These are phyloP conservation scores for Scheffersomyces ergatensis DNA, from an alignment of 805 yeast genomes.

Conservation along the genomic window DNA sequence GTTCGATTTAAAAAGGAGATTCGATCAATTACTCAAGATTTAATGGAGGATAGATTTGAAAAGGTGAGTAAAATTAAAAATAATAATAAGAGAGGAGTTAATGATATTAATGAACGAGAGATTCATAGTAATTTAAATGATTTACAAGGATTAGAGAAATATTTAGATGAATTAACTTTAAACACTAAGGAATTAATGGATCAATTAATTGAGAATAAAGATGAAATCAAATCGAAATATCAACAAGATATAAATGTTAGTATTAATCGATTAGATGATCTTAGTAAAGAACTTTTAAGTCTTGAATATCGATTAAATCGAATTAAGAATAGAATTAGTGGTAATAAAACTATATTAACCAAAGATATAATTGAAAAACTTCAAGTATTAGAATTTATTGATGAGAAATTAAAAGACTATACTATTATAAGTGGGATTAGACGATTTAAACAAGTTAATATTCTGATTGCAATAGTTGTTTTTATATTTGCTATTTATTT, in stretches of 20 bases:
- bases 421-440: slow-evolving; percentile 20
- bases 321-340: slow-evolving; percentile 20
- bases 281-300: slow-evolving; percentile 20
- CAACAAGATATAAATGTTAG: slow-evolving; percentile 24
- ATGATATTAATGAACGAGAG: not conserved
- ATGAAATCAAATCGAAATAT: slow-evolving; percentile 16
- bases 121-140: slow-evolving; percentile 8
- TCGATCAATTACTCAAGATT: not conserved
- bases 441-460: slow-evolving; percentile 27
- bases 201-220: slow-evolving; percentile 16
- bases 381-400: slow-evolving; percentile 29
- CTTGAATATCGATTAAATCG: slow-evolving; percentile 24
- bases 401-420: slow-evolving; percentile 24
- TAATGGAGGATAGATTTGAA: not conserved
- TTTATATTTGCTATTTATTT: slow-evolving; percentile 14
- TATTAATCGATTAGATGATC: slow-evolving; percentile 23
- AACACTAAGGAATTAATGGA: slow-evolving; percentile 16
- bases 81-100: not conserved
- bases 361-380: slow-evolving; percentile 25
- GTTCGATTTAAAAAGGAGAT: not conserved
- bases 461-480: slow-evolving; percentile 14
- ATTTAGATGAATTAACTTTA: slow-evolving; percentile 15
- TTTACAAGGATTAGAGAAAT: slow-evolving; percentile 12
- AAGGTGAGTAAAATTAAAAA: not conserved
- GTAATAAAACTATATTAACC: slow-evolving; percentile 23